Evolutionary conservation across 768 basidiomycete species (phyloP).

Genomic region (Rhodosporidiobolus odoratus): DNA sequence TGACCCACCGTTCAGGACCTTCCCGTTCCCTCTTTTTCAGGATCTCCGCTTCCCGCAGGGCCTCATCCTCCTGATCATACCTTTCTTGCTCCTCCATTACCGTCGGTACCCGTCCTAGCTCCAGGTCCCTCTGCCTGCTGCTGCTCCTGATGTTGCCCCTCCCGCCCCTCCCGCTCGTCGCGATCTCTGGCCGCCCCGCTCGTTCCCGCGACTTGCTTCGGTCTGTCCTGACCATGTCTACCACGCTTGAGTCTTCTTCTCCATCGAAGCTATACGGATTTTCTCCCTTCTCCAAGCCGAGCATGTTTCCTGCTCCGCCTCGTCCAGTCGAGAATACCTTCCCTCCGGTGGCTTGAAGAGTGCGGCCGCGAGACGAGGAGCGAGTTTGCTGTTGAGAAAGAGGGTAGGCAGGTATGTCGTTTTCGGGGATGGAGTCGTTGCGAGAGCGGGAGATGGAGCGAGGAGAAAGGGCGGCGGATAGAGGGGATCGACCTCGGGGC

Average conservation of each 20-base stretch:
- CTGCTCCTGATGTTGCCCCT: slow-evolving; percentile 29
- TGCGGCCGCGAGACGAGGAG: slow-evolving; percentile 19
- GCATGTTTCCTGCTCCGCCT: slow-evolving; percentile 28
- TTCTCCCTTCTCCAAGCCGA: slow-evolving; percentile 7
- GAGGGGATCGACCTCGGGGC: slow-evolving; percentile 21
- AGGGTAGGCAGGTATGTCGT: slow-evolving; percentile 10
- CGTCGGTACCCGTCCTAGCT: slow-evolving; percentile 26
- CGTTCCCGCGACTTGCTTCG: slow-evolving; percentile 21
- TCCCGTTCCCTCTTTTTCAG: slow-evolving; percentile 20
- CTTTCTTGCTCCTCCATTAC: slow-evolving; percentile 31
- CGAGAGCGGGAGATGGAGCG: slow-evolving; percentile 15
- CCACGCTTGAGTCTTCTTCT: slow-evolving; percentile 25
- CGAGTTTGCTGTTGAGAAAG: slow-evolving; percentile 17
- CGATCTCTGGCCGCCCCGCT: slow-evolving; percentile 4
- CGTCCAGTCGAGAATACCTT: slow-evolving; percentile 29
- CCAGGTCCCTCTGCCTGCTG: slow-evolving; percentile 23
- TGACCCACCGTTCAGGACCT: slow-evolving; percentile 23
- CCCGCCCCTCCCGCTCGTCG: slow-evolving; percentile 24
- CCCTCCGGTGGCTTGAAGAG: slow-evolving; percentile 1
- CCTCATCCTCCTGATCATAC: slow-evolving; percentile 16
- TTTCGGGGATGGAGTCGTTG: slow-evolving; percentile 1
- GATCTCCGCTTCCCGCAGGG: slow-evolving; percentile 13
- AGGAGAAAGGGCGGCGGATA: slow-evolving; percentile 12
- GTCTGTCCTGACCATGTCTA: slow-evolving; percentile 9
- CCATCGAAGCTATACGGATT: slow-evolving; percentile 4